Base-by-base conservation (phyloP, 176 grass and related monocot species). In the Bothriochloa decipiens region DNA sequence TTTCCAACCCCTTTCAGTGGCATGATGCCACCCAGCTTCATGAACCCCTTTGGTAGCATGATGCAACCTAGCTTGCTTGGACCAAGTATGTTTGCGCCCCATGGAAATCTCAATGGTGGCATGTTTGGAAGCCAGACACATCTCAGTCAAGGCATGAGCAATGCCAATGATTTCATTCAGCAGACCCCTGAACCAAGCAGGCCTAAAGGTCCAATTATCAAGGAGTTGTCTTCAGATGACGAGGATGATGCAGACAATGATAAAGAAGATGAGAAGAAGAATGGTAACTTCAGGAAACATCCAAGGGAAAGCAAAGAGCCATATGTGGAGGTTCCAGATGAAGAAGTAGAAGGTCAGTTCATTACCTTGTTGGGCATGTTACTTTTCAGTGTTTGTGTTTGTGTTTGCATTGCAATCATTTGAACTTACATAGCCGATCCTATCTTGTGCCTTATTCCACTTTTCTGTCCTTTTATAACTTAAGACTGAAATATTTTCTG, bases 161-260 rank as follows among this genome's bases (percentile, higher is more conserved):
- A 83, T 77, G 43, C 32, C 22, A 46, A 74, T 63, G 62, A 78
- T 33, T 92, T 91, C 72, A 58, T 82, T 17, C 86, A 92, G 75
- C 82, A 94, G 42, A 76, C 62, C 72, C 82, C 84, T 16, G 81
- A 88, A 35, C 77, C 75, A 69, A 89, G 67, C 79, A 88, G 53
- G 35, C 82, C 67, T 7, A 88, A 61, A 82, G 92, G 88, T 16
- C 90, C 81, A 65, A 77, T 94, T 74, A 97, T 94, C 46, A 49
- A 88, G 62, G 92, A 97, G 50, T 72, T 97, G 23, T 90, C 91
- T 70, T 92, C 86, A 26, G 92, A 94, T 75, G 92, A 87, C 3
- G 88, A 92, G 18, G 86, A 77, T 65, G 81, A 68, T 12, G 61
- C 29, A 69, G 39, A 36, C 22, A 53, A 69, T 28, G 67, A 78